A percentile compares a stretch with the other conserved stretches of the same genome.
Conservation (phyloP, 441 rosid genomes). For the Hura crepitans region DNA sequence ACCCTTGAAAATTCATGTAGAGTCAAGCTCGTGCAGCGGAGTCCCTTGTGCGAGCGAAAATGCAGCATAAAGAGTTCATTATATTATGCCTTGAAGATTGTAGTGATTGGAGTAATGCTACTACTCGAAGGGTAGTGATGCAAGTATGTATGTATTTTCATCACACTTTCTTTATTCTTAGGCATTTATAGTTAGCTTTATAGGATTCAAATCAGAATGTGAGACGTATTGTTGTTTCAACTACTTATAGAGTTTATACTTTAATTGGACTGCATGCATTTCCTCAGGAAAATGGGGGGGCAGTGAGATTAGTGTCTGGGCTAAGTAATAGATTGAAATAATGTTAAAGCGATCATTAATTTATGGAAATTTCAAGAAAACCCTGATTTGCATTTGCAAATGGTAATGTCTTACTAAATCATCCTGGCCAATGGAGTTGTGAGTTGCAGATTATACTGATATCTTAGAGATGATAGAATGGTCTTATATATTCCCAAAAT, state of each 20-base stretch:
- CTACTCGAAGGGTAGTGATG: conserved; percentile 88
- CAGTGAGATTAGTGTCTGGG: neutral
- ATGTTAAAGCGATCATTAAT: neutral
- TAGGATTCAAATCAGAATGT: neutral
- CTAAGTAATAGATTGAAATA: neutral
- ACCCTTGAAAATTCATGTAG: conserved; percentile 34
- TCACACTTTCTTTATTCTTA: neutral
- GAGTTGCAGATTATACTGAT: neutral
- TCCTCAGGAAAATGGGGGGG: neutral
- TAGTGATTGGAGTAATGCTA: conserved; percentile 95
- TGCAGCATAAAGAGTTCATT: conserved; percentile 93
- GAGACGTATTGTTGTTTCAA: neutral
- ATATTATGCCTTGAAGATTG: conserved; percentile 92
- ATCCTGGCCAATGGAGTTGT: neutral
- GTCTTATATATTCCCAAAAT: neutral
- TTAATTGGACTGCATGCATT: neutral
- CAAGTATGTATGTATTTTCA: conserved; percentile 50
- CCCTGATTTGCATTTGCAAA: neutral
- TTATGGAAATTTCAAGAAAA: neutral
- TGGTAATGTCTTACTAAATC: neutral
- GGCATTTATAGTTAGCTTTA: neutral
- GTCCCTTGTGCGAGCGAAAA: conserved; percentile 81
- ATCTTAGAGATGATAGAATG: conserved; percentile 4
- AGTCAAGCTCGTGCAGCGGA: conserved; percentile 93
- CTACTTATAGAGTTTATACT: neutral